phyloP scores from a whole-genome alignment of 2,329 filamentous ascomycete species.

The Trichoderma simmonsii region DNA sequence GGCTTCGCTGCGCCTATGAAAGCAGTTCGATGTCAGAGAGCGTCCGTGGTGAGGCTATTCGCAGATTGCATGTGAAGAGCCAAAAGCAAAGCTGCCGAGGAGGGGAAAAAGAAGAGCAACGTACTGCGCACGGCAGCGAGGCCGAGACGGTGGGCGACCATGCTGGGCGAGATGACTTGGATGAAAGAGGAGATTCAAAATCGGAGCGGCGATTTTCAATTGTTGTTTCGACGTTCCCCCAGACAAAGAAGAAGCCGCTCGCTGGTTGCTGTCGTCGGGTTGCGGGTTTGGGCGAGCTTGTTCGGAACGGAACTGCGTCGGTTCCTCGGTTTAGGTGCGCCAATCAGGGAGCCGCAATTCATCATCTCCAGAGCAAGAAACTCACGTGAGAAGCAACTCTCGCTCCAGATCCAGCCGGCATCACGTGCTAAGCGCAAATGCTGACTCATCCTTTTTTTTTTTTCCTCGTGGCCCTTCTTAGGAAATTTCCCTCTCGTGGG shows the following conservation, averaged over 20 bases:
- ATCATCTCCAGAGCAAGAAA: constrained; percentile 29
- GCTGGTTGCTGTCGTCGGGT: not conserved
- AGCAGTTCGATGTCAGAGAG: not conserved
- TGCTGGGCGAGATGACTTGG: constrained; percentile 31
- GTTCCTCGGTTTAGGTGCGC: constrained; percentile 43
- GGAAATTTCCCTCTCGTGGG: constrained; percentile 10
- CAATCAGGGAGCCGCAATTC: constrained; percentile 41
- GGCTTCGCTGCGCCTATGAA: constrained; percentile 40
- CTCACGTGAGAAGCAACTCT: constrained; percentile 27
- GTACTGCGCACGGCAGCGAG: constrained; percentile 56
- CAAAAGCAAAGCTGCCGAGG: not conserved
- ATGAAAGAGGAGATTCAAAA: not conserved
- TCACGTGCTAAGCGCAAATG: not conserved
- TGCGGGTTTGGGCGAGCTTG: constrained; percentile 23
- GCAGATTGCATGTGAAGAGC: constrained; percentile 5
- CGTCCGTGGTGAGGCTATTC: constrained; percentile 22
- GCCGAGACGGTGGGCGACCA: constrained; percentile 58
- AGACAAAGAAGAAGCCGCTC: not conserved
- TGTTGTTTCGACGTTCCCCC: not conserved
- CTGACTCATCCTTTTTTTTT: constrained; percentile 6
- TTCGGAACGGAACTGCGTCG: constrained; percentile 24
- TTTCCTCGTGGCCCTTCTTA: not conserved
- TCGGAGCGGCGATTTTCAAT: not conserved
- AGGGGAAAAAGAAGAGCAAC: constrained; percentile 37
- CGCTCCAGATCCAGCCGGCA: not conserved